Percentiles rank a stretch among this genome's conserved stretches.
phyloP scores from a whole-genome alignment of 2,329 filamentous ascomycete genomes.

The Xylariaceae sp. region DNA sequence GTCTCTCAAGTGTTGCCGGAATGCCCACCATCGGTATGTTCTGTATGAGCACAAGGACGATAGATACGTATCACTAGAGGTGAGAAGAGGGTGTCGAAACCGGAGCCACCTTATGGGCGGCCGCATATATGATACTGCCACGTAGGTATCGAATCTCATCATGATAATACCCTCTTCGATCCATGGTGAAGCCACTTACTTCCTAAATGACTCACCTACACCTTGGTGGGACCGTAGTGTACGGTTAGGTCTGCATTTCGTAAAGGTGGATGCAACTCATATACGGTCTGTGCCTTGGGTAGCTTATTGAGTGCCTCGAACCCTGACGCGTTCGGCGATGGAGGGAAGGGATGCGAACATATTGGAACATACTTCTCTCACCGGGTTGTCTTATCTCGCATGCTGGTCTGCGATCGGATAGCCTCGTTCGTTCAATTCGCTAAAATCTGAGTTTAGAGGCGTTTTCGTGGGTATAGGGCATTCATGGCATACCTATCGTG shows the following conservation, averaged over 20 bases:
- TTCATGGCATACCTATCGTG: not conserved
- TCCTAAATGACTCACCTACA: no score
- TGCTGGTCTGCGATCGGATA: not conserved
- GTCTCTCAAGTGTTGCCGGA: constrained; percentile 10
- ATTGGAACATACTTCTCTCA: not conserved
- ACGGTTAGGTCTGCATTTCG: not conserved
- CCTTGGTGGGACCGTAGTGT: no score
- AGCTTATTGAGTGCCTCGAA: not conserved
- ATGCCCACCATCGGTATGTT: constrained; percentile 3
- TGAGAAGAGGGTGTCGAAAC: not conserved
- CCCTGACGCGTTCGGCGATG: not conserved
- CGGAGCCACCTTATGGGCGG: not conserved
- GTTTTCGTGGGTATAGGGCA: not conserved
- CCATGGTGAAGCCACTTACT: no score
- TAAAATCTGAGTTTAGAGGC: not conserved
- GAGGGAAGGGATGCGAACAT: not conserved
- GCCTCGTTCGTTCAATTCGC: constrained; percentile 1
- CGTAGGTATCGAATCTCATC: no score
- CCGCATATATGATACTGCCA: no score
- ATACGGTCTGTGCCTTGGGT: no score
- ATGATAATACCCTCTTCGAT: no score
- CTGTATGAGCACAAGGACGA: not conserved
- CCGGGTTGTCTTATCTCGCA: not conserved
- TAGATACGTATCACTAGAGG: not conserved
- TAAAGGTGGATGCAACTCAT: not conserved